These are phyloP conservation scores for Colletotrichum karsti DNA, from an alignment of 2,329 filamentous ascomycete species.

Conservation along the genomic window DNA sequence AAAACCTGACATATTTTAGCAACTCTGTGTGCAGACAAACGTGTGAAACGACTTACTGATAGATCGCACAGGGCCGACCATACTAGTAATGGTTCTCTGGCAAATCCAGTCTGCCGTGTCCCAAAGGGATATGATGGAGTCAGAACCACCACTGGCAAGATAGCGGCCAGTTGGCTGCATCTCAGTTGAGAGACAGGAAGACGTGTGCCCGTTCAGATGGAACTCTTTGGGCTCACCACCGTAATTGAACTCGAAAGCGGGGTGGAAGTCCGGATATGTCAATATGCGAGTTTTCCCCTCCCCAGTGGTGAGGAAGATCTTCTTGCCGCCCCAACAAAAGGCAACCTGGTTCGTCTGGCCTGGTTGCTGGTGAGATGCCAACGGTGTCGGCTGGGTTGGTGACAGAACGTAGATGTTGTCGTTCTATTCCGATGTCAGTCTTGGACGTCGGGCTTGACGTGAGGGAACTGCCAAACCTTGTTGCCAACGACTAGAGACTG, in stretches of 20 bases:
- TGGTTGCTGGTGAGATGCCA: slow-evolving; percentile 68
- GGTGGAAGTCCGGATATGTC: slow-evolving; percentile 71
- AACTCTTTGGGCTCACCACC: slow-evolving; percentile 60
- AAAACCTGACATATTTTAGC: slow-evolving; percentile 62
- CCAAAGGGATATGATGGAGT: slow-evolving; percentile 80
- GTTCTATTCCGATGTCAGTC: slow-evolving; percentile 51
- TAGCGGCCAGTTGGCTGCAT: slow-evolving; percentile 77
- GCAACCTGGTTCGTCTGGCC: slow-evolving; percentile 76
- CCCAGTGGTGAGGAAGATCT: slow-evolving; percentile 75
- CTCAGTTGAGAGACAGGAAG: slow-evolving; percentile 73
- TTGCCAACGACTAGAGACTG: slow-evolving; percentile 76
- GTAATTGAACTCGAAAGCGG: slow-evolving; percentile 58
- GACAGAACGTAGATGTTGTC: slow-evolving; percentile 71
- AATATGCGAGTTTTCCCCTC: slow-evolving; percentile 78
- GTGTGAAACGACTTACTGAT: slow-evolving; percentile 58
- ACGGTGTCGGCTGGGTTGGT: slow-evolving; percentile 62
- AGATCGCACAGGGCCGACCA: slow-evolving; percentile 75
- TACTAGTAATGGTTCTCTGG: slow-evolving; percentile 73
- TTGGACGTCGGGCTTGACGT: neutral
- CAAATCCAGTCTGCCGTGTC: slow-evolving; percentile 83
- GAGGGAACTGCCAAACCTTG: slow-evolving; percentile 58
- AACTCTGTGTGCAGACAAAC: too few species aligned
- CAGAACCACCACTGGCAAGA: slow-evolving; percentile 78
- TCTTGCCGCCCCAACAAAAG: slow-evolving; percentile 78
- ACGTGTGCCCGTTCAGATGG: slow-evolving; percentile 76